Evolutionary conservation across 1,284 basidiomycete genomes (phyloP).

Genomic region (Marasmius sp.): DNA sequence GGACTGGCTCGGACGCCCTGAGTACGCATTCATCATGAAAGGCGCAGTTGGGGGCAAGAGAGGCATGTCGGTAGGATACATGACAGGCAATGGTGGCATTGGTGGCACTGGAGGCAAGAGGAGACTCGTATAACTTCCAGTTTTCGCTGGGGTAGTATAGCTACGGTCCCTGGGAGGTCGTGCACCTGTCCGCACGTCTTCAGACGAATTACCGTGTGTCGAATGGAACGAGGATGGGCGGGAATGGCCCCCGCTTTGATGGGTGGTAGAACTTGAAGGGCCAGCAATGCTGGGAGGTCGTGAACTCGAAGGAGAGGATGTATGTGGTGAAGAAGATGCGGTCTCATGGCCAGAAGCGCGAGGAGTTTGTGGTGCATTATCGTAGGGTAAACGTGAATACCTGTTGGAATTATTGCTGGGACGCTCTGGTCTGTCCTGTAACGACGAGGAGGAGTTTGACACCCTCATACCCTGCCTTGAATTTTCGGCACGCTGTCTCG

Average conservation of each 20-base stretch:
- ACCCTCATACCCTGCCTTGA: constrained; percentile 43
- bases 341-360: constrained; percentile 46
- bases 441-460: constrained; percentile 36
- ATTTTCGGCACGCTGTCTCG: constrained; percentile 60
- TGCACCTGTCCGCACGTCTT: constrained; percentile 48
- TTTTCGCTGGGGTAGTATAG: constrained; percentile 37
- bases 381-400: constrained; percentile 38
- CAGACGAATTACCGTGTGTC: constrained; percentile 46
- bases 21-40: constrained; percentile 65
- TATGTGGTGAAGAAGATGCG: constrained; percentile 27
- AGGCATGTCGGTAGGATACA: constrained; percentile 50
- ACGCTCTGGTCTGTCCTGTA: constrained; percentile 41
- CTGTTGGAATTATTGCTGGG: constrained; percentile 40
- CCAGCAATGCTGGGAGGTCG: constrained; percentile 44
- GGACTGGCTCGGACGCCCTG: constrained; percentile 23
- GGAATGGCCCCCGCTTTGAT: constrained; percentile 31
- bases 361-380: constrained; percentile 31
- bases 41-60: constrained; percentile 72
- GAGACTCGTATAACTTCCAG: constrained; percentile 33
- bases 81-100: constrained; percentile 24
- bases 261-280: constrained; percentile 29
- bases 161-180: constrained; percentile 35
- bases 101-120: constrained; percentile 30
- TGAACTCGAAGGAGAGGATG: constrained; percentile 50
- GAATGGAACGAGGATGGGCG: constrained; percentile 53